Conservation (phyloP, 805 yeast species). For the Metschnikowia lunata region DNA sequence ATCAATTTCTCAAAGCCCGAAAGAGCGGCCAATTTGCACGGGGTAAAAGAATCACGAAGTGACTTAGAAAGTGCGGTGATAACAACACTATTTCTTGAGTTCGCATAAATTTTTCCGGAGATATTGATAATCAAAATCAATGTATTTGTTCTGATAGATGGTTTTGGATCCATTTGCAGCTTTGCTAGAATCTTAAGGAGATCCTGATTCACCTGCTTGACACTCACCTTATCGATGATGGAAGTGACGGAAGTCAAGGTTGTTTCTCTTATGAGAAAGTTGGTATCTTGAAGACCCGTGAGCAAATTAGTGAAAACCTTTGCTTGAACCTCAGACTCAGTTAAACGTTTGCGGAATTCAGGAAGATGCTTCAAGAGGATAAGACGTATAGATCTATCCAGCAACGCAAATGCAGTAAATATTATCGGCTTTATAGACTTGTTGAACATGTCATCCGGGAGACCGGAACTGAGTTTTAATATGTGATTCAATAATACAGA, state of each 20-base stretch:
- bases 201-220: constrained; percentile 83
- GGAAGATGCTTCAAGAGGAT: constrained; percentile 65
- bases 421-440: constrained; percentile 55
- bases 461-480: constrained; percentile 30
- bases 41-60: constrained; percentile 71
- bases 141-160: constrained; percentile 76
- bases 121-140: constrained; percentile 64
- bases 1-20: constrained; percentile 64
- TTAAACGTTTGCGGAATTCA: constrained; percentile 44
- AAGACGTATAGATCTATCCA: constrained; percentile 76
- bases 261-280: constrained; percentile 72
- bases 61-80: constrained; percentile 86
- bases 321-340: constrained; percentile 60
- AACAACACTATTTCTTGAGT: constrained; percentile 65
- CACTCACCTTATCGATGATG: constrained; percentile 62
- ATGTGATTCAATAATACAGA: constrained; percentile 39
- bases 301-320: constrained; percentile 63
- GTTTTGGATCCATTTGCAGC: constrained; percentile 70
- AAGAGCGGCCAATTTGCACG: constrained; percentile 71
- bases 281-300: constrained; percentile 86
- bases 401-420: constrained; percentile 55
- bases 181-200: constrained; percentile 75
- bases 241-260: constrained; percentile 65
- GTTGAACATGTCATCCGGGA: constrained; percentile 32
- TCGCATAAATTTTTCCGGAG: constrained; percentile 51